Conservation (phyloP, 2,329 filamentous ascomycete genomes). For the Helicocarpus griseus region DNA sequence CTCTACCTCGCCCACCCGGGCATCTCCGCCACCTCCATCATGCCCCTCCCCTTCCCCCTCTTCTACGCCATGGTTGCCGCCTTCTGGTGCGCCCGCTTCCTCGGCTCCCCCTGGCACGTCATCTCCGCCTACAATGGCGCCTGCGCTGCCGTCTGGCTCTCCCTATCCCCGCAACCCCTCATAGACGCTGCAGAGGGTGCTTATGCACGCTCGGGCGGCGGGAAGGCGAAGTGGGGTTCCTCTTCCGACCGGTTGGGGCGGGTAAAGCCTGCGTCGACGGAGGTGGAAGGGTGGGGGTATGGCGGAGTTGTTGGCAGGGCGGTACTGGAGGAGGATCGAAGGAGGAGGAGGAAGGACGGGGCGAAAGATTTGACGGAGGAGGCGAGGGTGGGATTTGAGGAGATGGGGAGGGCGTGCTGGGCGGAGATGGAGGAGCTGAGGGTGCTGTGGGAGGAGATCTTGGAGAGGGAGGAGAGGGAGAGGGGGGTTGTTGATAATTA, state of each 20-base stretch:
- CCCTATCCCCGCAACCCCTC: conserved; percentile 51
- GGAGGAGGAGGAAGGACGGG: conserved; percentile 48
- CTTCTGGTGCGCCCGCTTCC: conserved; percentile 62
- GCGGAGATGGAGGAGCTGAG: conserved; percentile 34
- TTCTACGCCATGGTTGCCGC: conserved; percentile 57
- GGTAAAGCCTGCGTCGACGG: conserved; percentile 60
- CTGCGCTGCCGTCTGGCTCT: conserved; percentile 65
- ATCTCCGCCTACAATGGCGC: conserved; percentile 69
- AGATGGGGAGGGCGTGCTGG: conserved; percentile 32
- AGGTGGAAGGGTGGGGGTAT: conserved; percentile 77
- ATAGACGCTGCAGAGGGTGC: conserved; percentile 28
- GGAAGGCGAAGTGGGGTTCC: conserved; percentile 75
- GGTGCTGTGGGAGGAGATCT: conserved; percentile 28
- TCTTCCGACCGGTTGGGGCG: conserved; percentile 51
- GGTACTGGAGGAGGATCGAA: conserved; percentile 40
- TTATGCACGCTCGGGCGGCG: conserved; percentile 49
- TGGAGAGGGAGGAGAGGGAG: conserved; percentile 24
- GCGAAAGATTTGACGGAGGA: conserved; percentile 47
- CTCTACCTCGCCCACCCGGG: conserved; percentile 81
- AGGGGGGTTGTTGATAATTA: not conserved
- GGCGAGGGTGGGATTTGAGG: conserved; percentile 29
- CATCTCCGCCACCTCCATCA: conserved; percentile 70
- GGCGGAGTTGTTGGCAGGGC: conserved; percentile 46
- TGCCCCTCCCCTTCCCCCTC: conserved; percentile 63
- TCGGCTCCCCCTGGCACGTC: conserved; percentile 84